These are phyloP conservation scores for Penicillium malachiteum DNA, from an alignment of 495 filamentous ascomycete genomes.

Conservation along the genomic window DNA sequence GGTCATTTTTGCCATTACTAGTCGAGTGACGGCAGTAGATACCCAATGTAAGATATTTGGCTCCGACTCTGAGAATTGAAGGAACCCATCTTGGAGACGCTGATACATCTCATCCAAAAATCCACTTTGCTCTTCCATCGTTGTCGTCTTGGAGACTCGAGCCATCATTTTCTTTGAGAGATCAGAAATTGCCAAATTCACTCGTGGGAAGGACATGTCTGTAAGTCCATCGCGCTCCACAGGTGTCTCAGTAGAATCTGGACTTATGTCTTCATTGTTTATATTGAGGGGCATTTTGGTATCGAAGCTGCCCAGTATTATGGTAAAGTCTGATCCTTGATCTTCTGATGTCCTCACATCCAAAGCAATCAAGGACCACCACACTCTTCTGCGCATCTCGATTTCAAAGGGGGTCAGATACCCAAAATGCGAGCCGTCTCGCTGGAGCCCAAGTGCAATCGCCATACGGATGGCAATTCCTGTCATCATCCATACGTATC, in stretches of 20 bases:
- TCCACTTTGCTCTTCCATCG: constrained; percentile 43
- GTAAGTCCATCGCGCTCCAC: constrained; percentile 58
- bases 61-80: constrained; percentile 38
- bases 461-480: constrained; percentile 72
- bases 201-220: constrained; percentile 70
- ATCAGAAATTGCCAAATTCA: constrained; percentile 49
- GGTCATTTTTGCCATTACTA: constrained; percentile 45
- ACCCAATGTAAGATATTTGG: constrained; percentile 45
- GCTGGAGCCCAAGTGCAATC: constrained; percentile 73
- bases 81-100: constrained; percentile 41
- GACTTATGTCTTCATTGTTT: constrained; percentile 71
- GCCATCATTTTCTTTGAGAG: constrained; percentile 51
- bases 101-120: constrained; percentile 44
- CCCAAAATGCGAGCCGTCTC: constrained; percentile 64
- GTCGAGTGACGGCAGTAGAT: constrained; percentile 34
- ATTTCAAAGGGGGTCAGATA: constrained; percentile 59
- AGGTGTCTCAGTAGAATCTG: constrained; percentile 56
- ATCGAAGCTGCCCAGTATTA: constrained; percentile 65
- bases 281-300: constrained; percentile 71
- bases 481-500: constrained; percentile 58
- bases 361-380: constrained; percentile 73
- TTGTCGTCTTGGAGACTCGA: constrained; percentile 29
- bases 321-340: constrained; percentile 63
- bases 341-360: constrained; percentile 76
- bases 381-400: constrained; percentile 71